These are phyloP conservation scores for Ophiostoma himal-ulmi DNA, from an alignment of 2,329 filamentous ascomycete genomes.

Conservation along the genomic window DNA sequence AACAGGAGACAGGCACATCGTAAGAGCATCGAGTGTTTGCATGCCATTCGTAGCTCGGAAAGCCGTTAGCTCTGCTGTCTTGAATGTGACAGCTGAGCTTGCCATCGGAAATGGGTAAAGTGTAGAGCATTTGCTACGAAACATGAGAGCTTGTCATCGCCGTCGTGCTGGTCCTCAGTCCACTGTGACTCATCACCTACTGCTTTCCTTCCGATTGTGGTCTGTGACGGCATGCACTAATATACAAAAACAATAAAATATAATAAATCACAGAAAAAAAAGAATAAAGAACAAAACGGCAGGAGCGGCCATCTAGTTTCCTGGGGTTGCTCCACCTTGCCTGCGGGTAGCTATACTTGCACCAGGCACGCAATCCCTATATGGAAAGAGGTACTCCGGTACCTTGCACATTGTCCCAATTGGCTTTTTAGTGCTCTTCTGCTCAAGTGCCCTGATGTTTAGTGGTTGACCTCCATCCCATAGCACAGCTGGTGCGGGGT, in stretches of 20 bases:
- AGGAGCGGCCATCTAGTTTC: conserved; percentile 19
- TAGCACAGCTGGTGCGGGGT: conserved; percentile 21
- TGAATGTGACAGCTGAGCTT: neutral
- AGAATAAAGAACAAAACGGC: conserved; percentile 11
- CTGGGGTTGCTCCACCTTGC: conserved; percentile 20
- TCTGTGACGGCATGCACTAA: conserved; percentile 14
- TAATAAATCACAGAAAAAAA: neutral
- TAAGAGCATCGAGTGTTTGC: neutral
- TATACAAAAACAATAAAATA: neutral
- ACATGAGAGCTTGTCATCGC: conserved; percentile 4
- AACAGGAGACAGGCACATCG: neutral
- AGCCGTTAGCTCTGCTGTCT: neutral
- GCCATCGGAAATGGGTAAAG: neutral
- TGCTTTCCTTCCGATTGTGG: neutral
- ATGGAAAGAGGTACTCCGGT: neutral
- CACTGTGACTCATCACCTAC: conserved; percentile 18
- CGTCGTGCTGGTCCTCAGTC: conserved; percentile 14
- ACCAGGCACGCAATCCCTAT: neutral
- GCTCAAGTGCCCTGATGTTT: neutral
- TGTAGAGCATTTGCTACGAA: neutral
- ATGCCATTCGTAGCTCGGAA: neutral
- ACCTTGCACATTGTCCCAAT: conserved; percentile 11
- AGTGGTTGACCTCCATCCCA: conserved; percentile 16
- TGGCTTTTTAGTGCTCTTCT: neutral
- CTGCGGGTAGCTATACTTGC: conserved; percentile 12